Percentiles rank a stretch among this genome's conserved stretches.
Evolutionary conservation across 1,284 basidiomycete genomes (phyloP).

Genomic region (Boletus smithii): DNA sequence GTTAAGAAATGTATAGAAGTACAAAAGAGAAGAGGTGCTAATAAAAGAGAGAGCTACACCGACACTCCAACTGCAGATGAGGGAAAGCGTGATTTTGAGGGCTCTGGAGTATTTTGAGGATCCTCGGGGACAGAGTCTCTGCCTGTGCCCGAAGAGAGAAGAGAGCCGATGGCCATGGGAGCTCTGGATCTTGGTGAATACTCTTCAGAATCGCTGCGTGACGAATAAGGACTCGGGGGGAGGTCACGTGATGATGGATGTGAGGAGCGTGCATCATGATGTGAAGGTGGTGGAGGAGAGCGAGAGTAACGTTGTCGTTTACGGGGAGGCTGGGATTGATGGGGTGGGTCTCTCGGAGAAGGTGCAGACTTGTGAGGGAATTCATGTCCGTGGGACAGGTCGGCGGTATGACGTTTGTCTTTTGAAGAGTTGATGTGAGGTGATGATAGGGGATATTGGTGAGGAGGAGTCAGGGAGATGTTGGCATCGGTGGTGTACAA

Average conservation of each 20-base stretch:
- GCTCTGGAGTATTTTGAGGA: constrained; percentile 22
- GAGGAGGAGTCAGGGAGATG: constrained; percentile 15
- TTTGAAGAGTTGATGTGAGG: constrained; percentile 17
- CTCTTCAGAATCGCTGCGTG: constrained; percentile 36
- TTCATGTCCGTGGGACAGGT: constrained; percentile 18
- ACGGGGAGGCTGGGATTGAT: constrained; percentile 27
- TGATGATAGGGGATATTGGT: constrained; percentile 24
- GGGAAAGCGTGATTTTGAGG: constrained; percentile 23
- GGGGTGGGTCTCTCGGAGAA: constrained; percentile 23
- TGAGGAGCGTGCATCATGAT: constrained; percentile 24
- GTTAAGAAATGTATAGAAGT: constrained; percentile 27
- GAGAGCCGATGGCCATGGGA: constrained; percentile 35
- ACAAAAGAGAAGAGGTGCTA: constrained; percentile 20
- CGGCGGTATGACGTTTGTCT: constrained; percentile 17
- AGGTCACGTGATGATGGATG: constrained; percentile 33
- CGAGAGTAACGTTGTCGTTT: constrained; percentile 49
- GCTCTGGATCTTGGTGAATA: constrained; percentile 35
- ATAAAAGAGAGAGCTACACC: constrained; percentile 24
- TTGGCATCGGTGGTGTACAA: constrained; percentile 43
- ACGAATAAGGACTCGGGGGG: constrained; percentile 35
- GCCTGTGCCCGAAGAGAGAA: constrained; percentile 29
- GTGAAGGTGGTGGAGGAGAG: constrained; percentile 31
- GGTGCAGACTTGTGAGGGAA: constrained; percentile 10
- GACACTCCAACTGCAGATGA: constrained; percentile 23
- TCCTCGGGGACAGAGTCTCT: constrained; percentile 29